These are phyloP conservation scores for Cunninghamia lanceolata DNA, from an alignment of 75 land plant species.

Conservation along the genomic window DNA sequence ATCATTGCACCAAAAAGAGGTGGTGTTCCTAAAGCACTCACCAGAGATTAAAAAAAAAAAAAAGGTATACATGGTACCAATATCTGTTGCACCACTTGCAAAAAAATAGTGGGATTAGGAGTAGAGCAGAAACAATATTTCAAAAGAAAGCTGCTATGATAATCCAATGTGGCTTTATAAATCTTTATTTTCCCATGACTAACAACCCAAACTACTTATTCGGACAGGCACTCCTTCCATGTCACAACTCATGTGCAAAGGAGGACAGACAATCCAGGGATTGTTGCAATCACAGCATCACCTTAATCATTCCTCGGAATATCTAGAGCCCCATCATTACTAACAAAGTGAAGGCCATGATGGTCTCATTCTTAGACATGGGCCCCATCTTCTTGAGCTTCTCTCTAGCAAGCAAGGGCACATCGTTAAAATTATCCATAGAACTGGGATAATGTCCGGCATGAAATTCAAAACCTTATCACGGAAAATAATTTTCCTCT, in stretches of 20 bases:
- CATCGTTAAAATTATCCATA: too few species aligned
- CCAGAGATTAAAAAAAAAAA: constrained; percentile 90
- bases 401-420: constrained; percentile 83
- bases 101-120: constrained; percentile 97
- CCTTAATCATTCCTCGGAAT: constrained; percentile 59
- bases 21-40: constrained; percentile 89
- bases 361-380: constrained; percentile 79
- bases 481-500: too few species aligned
- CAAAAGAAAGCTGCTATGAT: constrained; percentile 91
- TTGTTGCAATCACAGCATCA: constrained; percentile 95
- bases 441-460: too few species aligned
- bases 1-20: constrained; percentile 86
- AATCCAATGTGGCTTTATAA: constrained; percentile 96
- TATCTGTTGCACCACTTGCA: constrained; percentile 98
- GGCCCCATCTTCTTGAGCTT: constrained; percentile 93
- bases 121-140: constrained; percentile 84
- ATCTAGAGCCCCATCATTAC: constrained; percentile 90
- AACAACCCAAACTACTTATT: constrained; percentile 97
- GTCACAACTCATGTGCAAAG: constrained; percentile 90
- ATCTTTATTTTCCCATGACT: too few species aligned
- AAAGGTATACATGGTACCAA: constrained; percentile 96
- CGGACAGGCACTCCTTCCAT: constrained; percentile 97
- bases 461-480: too few species aligned
- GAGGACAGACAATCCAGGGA: constrained; percentile 89
- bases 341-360: constrained; percentile 83